Evolutionary conservation across 2,329 filamentous ascomycete genomes (phyloP), one percentile per base, ranked within the genome.

Genomic region (Colletotrichum liriopes): DNA sequence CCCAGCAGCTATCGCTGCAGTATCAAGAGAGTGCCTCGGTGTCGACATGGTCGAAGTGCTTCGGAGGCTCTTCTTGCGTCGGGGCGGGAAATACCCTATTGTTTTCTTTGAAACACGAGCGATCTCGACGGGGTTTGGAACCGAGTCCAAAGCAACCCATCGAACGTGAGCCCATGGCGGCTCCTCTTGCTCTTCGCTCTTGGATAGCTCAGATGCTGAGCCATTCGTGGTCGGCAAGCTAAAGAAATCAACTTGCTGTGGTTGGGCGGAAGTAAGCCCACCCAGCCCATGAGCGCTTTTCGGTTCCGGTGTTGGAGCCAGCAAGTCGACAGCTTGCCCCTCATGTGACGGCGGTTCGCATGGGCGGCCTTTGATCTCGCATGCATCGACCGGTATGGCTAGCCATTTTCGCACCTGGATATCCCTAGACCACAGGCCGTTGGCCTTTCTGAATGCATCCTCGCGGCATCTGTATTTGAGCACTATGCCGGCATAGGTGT

Each of bases 391-490:
- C 0, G 96, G 96, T 64, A 99, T 85, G 11, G 95, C 88, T 20
- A 99, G 88, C 74, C 90, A 92, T 77, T 94, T 94, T 71, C 95
- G 91, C 59, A 92, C 90, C 80, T 98, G 96, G 45, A 98, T 93
- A 79, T 98, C 96, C 74, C 95, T 94, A 8, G 95, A 94, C 96
- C 96, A 99, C 78, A 99, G 91, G 14, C 96, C 91, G 80, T 99
- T 99, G 49, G 94, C 92, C 80, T 94, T 96, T 71, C 94, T 89
- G 75, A 99, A 92, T 2, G 93, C 89, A 59, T 95, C 93, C 67
- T 95, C 91, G 74, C 93, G 90, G 80, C 96, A 98, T 77, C 94
- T 93, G 82, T 97, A 99, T 77, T 92, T 93, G 75, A 99, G 92
- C 64, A 96, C 93, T 62, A 99, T 91, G 3, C 96, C 96, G 1